phyloP scores from a whole-genome alignment of 176 grass and related monocot genomes.

The Aegilops speltoides region DNA sequence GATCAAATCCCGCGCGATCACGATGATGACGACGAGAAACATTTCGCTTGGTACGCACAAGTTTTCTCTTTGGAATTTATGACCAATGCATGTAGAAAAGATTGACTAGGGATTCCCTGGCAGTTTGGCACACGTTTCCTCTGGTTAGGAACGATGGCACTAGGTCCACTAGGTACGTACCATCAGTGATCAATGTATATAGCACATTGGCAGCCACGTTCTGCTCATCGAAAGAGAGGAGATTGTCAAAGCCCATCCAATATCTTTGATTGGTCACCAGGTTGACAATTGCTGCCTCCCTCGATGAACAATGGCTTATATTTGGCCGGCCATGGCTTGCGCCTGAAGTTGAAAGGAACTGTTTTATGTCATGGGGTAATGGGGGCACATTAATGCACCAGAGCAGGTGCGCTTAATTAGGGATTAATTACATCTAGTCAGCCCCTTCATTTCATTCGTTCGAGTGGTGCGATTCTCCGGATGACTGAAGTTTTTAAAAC shows the following conservation, averaged over 20 bases:
- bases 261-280: constrained; percentile 22
- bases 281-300: constrained; percentile 16
- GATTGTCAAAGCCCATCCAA: no score
- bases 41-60: not conserved
- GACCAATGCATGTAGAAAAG: not conserved
- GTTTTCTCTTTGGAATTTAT: not conserved
- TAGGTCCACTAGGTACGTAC: not conserved
- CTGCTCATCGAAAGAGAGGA: not conserved
- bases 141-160: constrained; percentile 10
- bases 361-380: not conserved
- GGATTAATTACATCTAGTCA: not conserved
- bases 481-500: not conserved
- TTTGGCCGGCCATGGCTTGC: constrained; percentile 21
- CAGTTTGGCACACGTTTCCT: not conserved
- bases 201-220: not conserved
- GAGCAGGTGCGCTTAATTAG: not conserved
- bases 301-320: not conserved
- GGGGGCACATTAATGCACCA: constrained; percentile 3
- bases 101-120: not conserved
- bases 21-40: not conserved
- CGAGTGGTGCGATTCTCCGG: not conserved
- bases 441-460: not conserved
- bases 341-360: constrained; percentile 17
- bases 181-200: not conserved
- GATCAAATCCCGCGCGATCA: constrained; percentile 17